Evolutionary conservation across 1,284 basidiomycete genomes (phyloP).

Genomic region (Rhodotorula mucilaginosa): DNA sequence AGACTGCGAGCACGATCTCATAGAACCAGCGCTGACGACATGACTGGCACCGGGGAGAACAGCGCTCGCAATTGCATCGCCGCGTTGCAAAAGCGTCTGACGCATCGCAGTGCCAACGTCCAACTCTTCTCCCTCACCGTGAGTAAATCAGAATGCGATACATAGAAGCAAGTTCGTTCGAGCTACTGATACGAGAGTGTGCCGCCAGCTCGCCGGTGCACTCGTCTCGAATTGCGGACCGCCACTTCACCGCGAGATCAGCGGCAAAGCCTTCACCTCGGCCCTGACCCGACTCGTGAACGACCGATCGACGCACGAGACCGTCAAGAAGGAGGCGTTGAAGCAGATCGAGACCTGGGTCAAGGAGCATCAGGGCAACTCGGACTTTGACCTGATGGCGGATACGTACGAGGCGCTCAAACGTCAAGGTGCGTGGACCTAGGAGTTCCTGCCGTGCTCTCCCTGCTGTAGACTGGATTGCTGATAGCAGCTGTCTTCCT

Average conservation of each 20-base stretch:
- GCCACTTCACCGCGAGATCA: slow-evolving; percentile 79
- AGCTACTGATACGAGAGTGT: background rate
- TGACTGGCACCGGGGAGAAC: slow-evolving; percentile 14
- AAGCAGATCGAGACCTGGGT: slow-evolving; percentile 79
- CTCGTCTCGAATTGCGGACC: slow-evolving; percentile 88
- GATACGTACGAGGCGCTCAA: slow-evolving; percentile 80
- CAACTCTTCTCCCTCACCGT: slow-evolving; percentile 84
- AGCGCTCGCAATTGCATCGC: slow-evolving; percentile 84
- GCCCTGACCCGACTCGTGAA: slow-evolving; percentile 79
- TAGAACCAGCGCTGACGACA: background rate
- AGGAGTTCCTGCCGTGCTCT: no score
- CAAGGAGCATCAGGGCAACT: slow-evolving; percentile 66
- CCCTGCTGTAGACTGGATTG: rapidly evolving
- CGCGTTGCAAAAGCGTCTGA: slow-evolving; percentile 81
- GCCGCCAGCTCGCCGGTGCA: slow-evolving; percentile 67
- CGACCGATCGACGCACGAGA: slow-evolving; percentile 86
- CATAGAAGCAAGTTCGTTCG: no score
- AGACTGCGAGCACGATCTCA: background rate
- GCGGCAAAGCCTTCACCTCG: slow-evolving; percentile 84
- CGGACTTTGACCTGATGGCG: slow-evolving; percentile 70
- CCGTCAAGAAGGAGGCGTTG: slow-evolving; percentile 75
- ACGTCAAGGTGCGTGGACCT: slow-evolving; percentile 55
- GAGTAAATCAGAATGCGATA: slow-evolving; percentile 20
- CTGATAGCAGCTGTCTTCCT: background rate
- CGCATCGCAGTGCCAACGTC: slow-evolving; percentile 93